Conservation (phyloP, 148 eudicot genomes). For the Limonium bicolor region DNA sequence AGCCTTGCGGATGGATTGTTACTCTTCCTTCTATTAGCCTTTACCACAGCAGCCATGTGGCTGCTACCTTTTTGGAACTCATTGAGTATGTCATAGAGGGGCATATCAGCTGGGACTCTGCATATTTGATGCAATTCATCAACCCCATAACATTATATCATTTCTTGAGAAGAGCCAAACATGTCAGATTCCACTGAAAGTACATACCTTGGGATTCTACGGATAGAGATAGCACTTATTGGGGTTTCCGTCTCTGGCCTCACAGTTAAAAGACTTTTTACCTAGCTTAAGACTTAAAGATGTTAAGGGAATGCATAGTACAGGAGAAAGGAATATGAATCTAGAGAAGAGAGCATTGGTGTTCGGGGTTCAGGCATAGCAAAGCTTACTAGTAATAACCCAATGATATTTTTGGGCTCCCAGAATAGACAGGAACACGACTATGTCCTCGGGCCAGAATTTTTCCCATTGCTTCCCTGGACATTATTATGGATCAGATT, state of each 20-base stretch:
- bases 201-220: slow-evolving; percentile 75
- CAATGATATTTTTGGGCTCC: slow-evolving; percentile 90
- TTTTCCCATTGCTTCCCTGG: slow-evolving; percentile 98
- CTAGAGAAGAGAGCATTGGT: too few relatives aligned
- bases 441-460: slow-evolving; percentile 95
- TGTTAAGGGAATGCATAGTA: not conserved
- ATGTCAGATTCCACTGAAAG: not conserved
- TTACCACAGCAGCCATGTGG: slow-evolving; percentile 96
- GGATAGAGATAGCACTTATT: slow-evolving; percentile 85
- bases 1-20: too few relatives aligned
- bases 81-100: slow-evolving; percentile 80
- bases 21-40: slow-evolving; percentile 31
- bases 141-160: not conserved
- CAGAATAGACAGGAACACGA: slow-evolving; percentile 94
- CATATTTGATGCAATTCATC: not conserved
- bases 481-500: not conserved
- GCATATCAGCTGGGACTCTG: slow-evolving; percentile 92
- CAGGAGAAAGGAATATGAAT: not conserved
- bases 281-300: slow-evolving; percentile 22
- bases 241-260: slow-evolving; percentile 95
- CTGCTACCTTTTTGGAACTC: slow-evolving; percentile 94
- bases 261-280: slow-evolving; percentile 94
- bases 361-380: too few relatives aligned
- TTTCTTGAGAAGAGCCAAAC: not conserved
- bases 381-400: slow-evolving; percentile 64